Conservation (phyloP, 768 basidiomycete species). For the Termitomyces sp. region DNA sequence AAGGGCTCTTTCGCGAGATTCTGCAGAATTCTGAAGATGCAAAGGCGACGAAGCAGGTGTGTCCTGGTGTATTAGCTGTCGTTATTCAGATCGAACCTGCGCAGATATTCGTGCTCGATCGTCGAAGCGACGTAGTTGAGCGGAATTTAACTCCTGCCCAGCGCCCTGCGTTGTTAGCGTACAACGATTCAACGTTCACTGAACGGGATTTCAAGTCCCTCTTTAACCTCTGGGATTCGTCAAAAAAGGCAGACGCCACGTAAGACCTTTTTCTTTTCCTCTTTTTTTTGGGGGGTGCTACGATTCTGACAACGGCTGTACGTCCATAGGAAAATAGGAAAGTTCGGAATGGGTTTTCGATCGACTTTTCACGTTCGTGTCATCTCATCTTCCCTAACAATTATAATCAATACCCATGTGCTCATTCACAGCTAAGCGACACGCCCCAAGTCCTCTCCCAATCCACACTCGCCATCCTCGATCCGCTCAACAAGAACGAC, state of each 20-base stretch:
- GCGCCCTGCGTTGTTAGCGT: constrained; percentile 45
- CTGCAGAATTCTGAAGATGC: constrained; percentile 52
- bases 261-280: constrained; percentile 16
- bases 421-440: constrained; percentile 38
- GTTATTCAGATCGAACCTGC: neutral
- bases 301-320: neutral
- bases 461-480: constrained; percentile 35
- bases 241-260: constrained; percentile 43
- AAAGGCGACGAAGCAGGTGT: constrained; percentile 38
- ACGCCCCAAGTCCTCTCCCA: constrained; percentile 46
- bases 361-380: constrained; percentile 45
- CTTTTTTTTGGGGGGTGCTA: neutral
- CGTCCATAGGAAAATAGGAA: constrained; percentile 43
- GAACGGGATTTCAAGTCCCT: constrained; percentile 43
- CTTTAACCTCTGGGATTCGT: constrained; percentile 39
- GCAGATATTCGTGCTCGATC: constrained; percentile 42
- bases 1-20: constrained; percentile 41
- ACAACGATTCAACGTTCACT: constrained; percentile 39
- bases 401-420: neutral
- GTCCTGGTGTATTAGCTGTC: constrained; percentile 3
- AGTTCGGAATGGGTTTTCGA: constrained; percentile 50
- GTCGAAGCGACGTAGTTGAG: constrained; percentile 16
- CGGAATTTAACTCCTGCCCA: constrained; percentile 17
- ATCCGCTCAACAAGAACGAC: constrained; percentile 33
- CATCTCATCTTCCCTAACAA: neutral